Evolutionary conservation across 306 rosid genomes (phyloP).

Genomic region (Cyclanthera cordifolia): DNA sequence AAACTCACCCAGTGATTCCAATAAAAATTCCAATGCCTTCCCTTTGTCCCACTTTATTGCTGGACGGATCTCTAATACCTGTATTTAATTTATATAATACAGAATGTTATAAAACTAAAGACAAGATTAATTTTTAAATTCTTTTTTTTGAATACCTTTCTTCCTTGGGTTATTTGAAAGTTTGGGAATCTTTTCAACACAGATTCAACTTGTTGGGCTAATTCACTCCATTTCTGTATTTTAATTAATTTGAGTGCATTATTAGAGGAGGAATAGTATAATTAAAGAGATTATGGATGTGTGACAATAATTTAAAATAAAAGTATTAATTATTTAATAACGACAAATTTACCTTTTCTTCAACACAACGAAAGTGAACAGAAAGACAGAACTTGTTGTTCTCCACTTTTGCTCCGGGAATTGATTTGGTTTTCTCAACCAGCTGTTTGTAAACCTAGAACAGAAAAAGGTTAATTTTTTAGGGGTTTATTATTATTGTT

Average conservation of each 20-base stretch:
- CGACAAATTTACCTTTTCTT: constrained; percentile 53
- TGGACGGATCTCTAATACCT: constrained; percentile 95
- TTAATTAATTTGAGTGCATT: no score
- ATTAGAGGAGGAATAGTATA: neutral
- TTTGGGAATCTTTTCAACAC: constrained; percentile 71
- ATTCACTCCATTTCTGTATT: constrained; percentile 69
- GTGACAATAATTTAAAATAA: neutral
- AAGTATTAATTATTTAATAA: neutral
- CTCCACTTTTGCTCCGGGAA: constrained; percentile 71
- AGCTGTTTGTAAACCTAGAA: constrained; percentile 48
- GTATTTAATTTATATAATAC: neutral
- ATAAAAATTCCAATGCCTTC: constrained; percentile 77
- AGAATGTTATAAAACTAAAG: neutral
- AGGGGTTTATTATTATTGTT: neutral
- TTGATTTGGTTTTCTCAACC: constrained; percentile 56
- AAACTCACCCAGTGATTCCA: constrained; percentile 84
- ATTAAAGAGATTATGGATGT: neutral
- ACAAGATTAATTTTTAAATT: neutral
- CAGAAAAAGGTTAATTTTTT: neutral
- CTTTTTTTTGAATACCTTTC: constrained; percentile 43
- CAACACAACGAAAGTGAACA: constrained; percentile 88
- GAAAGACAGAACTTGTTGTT: constrained; percentile 75
- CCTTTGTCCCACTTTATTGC: constrained; percentile 98
- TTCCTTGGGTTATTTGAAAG: constrained; percentile 75
- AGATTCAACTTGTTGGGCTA: constrained; percentile 65